Conservation (phyloP, 148 eudicot species). For the Dysphania ambrosioides region DNA sequence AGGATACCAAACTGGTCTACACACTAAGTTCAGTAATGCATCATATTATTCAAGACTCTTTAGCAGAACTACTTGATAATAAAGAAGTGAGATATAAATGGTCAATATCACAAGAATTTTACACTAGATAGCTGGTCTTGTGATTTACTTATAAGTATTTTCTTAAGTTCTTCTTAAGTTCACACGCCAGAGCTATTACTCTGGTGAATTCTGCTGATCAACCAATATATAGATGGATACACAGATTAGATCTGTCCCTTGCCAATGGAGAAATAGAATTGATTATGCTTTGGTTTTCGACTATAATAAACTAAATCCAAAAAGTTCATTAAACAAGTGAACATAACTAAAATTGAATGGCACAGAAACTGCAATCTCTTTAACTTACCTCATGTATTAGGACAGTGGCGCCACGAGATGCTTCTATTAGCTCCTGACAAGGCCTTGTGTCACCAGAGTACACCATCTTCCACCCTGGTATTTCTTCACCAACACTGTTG, state of each 20-base stretch:
- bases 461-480: constrained; percentile 92
- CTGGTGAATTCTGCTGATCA: too few species aligned
- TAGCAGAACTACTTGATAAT: too few species aligned
- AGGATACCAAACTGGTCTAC: not conserved
- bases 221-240: too few species aligned
- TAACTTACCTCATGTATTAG: constrained; percentile 87
- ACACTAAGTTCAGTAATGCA: too few species aligned
- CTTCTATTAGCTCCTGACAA: constrained; percentile 63
- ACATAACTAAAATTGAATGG: not conserved
- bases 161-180: too few species aligned
- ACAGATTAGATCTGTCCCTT: not conserved
- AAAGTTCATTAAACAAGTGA: not conserved
- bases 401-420: constrained; percentile 79
- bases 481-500: constrained; percentile 41
- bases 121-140: too few species aligned
- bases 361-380: not conserved
- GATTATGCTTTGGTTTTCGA: not conserved
- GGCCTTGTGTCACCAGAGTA: constrained; percentile 98
- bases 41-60: too few species aligned
- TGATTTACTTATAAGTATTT: too few species aligned
- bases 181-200: too few species aligned
- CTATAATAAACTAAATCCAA: not conserved
- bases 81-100: too few species aligned
- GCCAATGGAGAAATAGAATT: not conserved
- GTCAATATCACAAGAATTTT: too few species aligned